These are phyloP conservation scores for Tulasnella calospora DNA, from an alignment of 768 basidiomycete species.

Conservation along the genomic window DNA sequence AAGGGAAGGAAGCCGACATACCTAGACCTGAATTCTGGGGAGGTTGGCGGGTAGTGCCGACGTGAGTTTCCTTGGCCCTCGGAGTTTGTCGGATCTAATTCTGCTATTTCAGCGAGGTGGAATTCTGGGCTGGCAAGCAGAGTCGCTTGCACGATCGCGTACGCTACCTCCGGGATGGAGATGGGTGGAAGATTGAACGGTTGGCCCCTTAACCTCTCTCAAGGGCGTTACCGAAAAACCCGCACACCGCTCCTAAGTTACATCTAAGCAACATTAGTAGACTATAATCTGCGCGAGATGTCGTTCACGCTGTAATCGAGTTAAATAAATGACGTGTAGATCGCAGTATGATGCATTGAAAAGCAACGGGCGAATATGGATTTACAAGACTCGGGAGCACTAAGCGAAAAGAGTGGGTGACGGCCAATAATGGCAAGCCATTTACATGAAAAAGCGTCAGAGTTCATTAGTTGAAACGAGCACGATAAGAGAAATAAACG, in stretches of 20 bases:
- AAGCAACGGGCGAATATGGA: neutral
- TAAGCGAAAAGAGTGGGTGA: neutral
- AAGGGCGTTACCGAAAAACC: neutral
- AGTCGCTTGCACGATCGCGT: conserved; percentile 90
- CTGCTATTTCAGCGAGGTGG: conserved; percentile 64
- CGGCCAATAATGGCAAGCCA: neutral
- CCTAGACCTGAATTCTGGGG: conserved; percentile 92
- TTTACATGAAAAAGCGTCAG: neutral
- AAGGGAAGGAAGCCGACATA: conserved; percentile 47
- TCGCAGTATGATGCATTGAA: neutral
- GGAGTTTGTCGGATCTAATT: conserved; percentile 13
- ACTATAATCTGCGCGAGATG: neutral
- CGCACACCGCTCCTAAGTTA: neutral
- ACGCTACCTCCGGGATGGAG: conserved; percentile 56
- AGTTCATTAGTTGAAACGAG: neutral
- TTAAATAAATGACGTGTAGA: neutral
- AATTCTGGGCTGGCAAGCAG: conserved; percentile 97
- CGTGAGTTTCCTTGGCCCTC: conserved; percentile 46
- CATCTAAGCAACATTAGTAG: neutral
- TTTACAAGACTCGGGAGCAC: neutral
- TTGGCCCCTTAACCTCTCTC: conserved; percentile 56
- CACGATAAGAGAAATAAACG: conserved; percentile 1
- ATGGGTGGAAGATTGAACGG: conserved; percentile 74
- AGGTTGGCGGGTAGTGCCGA: conserved; percentile 90
- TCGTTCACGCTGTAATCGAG: neutral